Evolutionary conservation across 345 rosid species (phyloP), one percentile per base, ranked within the genome.

Genomic region (Moricandia moricandioides): DNA sequence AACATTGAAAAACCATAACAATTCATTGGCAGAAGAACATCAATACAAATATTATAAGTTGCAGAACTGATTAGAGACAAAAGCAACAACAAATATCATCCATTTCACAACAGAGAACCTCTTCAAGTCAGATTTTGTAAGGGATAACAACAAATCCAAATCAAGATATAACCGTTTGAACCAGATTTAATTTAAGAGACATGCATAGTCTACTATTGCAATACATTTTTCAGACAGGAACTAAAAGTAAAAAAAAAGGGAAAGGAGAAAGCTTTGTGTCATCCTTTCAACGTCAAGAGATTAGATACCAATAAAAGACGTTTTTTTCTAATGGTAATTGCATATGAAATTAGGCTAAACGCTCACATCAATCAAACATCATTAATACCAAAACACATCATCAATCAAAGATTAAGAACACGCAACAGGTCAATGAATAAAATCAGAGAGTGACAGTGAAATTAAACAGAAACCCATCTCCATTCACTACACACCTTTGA

Each of bases 181-280:
- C 3, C 27, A 47, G 72, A 67, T 67, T 67, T 33, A 72, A 0
- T 16, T 34, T 37, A 52, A 1, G 64, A 56, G 71, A 62, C 27
- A 75, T 68, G 78, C 81, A 81, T 75, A 40, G 54, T 65, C 56
- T 30, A 67, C 33, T 18, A 37, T 13, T 57, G 57, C 59, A 79
- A 76, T 54, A 70, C 54, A 76, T 6, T 52, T 52, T 75, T 40
- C 55, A 71, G 62, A 59, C 63, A 72, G 40, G 73, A 78, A 76
- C 85, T 81, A 57, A 85, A 77, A 56, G 56, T 49, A 49, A 49
- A 95, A 82, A 21, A 5, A 57, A 85, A 74, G 43, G 56, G 21
- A 16, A 49, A 49, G 56, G 21, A 16, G 66, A 77, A 37, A 39
- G 74, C 47, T 74, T 21, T 75, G 63, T 61, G 77, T 72, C 72